Evolutionary conservation across 78 protist genomes (phyloP), one percentile per base, ranked within the genome.

Genomic region (Chrysochromulina parva): DNA sequence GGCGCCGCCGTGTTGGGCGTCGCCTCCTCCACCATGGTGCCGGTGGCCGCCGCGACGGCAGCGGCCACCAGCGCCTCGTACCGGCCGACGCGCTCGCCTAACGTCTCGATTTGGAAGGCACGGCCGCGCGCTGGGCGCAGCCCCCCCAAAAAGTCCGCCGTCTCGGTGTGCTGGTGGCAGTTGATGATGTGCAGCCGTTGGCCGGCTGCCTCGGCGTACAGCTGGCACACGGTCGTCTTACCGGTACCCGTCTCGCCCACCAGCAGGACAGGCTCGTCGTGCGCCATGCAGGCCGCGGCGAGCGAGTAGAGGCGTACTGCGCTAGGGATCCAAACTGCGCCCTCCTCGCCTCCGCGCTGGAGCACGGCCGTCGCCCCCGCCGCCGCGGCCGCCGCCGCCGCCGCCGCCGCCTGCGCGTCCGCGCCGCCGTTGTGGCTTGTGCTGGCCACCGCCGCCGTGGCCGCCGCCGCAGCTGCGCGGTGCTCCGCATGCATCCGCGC

Each of bases 111-210:
- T 6, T 28, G 58, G 14, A 74, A n/a, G 1, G 82, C 91, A 58
- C 92, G 80, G 24, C 97, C 95, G 20, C 99, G 98, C 7, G 93
- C 96, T 47, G 99, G 99, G 6, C 99, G 95, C 9, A 96, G 76
- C 24, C 97, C 96, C 47, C 99, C 99, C 19, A 99, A 17, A 76
- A 99, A 96, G 94, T 99, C 99, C 0, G 99, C 81, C 19, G 99
- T 93, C 81, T 99, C 99, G 11, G 99, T 98, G 97, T 97, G 95
- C 90, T 97, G 98, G 92, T 99, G 99, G 92, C 99, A 98, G 88
- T 97, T 97, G 90, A 99, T 67, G 73, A 96, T 95, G 87, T 69
- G 94, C 6, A 98, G 95, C n/a, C 17, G 47, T 24, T 69, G 94
- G 2, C 58, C 28, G 47, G 5, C 17, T 4, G 86, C 86, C 47